phyloP scores from a whole-genome alignment of 2,329 filamentous ascomycete genomes.

The Aspergillus calidoustus region DNA sequence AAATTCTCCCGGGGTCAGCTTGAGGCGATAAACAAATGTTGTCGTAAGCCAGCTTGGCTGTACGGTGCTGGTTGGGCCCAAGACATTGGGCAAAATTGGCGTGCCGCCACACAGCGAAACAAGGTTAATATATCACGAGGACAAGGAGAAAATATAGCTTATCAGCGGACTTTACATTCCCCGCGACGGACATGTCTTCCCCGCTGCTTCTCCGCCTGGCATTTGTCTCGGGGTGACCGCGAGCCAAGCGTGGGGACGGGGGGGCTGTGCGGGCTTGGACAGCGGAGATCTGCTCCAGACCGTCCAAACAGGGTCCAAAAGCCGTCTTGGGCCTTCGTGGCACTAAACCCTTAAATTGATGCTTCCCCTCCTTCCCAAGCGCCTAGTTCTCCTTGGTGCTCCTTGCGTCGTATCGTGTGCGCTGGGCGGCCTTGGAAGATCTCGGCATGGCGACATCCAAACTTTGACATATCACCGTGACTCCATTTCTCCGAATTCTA shows the following conservation, averaged over 20 bases:
- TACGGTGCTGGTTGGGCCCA: constrained; percentile 2
- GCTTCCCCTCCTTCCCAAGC: constrained; percentile 4
- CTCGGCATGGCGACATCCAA: not conserved
- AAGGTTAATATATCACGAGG: constrained; percentile 1
- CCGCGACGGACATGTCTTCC: constrained; percentile 3
- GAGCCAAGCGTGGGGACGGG: constrained; percentile 8
- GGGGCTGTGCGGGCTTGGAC: constrained; percentile 7
- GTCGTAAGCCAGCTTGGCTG: constrained; percentile 1
- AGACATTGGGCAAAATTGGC: constrained; percentile 4
- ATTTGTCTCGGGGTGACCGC: constrained; percentile 7
- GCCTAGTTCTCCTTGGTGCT: not conserved
- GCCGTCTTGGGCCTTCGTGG: not conserved
- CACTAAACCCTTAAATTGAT: not conserved
- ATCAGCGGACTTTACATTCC: constrained; percentile 7
- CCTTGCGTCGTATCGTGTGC: not conserved
- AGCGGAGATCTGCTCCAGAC: constrained; percentile 1
- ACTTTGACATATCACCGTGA: not conserved
- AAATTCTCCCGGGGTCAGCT: not conserved
- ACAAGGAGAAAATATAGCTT: constrained; percentile 11
- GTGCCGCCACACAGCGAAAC: constrained; percentile 10
- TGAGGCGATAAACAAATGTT: not conserved
- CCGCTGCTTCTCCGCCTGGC: not conserved
- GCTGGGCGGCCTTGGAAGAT: not conserved
- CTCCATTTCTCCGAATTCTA: not conserved
- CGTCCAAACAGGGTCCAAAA: constrained; percentile 2